phyloP scores from a whole-genome alignment of 228 moss, liverwort and hornwort genomes.

The Sphagnum fallax region DNA sequence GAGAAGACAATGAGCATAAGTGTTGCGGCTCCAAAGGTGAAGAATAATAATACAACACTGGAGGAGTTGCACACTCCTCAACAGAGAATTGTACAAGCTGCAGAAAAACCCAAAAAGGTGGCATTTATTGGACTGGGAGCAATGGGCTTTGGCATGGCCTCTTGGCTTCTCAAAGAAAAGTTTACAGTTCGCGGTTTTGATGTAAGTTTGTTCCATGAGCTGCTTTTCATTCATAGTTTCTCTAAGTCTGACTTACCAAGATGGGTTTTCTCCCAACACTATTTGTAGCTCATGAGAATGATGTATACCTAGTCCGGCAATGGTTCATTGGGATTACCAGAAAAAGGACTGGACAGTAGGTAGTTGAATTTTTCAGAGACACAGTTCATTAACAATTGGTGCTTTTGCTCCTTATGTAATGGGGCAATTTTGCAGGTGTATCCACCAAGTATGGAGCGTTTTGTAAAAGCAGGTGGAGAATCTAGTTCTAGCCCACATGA shows the following conservation, averaged over 20 bases:
- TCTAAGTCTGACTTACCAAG: too few species aligned
- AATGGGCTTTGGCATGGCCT: constrained; percentile 97
- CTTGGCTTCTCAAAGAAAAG: constrained; percentile 68
- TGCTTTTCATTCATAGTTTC: too few species aligned
- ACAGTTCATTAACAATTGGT: too few species aligned
- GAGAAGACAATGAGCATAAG: constrained; percentile 42
- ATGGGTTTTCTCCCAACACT: too few species aligned
- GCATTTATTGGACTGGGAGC: constrained; percentile 91
- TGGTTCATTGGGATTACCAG: too few species aligned
- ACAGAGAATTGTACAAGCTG: constrained; percentile 12
- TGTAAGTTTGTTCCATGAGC: constrained; percentile 31
- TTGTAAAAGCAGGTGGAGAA: constrained; percentile 68
- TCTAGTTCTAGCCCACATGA: constrained; percentile 63
- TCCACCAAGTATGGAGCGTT: constrained; percentile 66
- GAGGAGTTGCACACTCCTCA: constrained; percentile 14
- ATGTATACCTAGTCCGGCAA: too few species aligned
- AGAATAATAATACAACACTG: constrained; percentile 5
- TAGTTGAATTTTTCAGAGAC: too few species aligned
- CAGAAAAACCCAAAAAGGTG: constrained; percentile 37
- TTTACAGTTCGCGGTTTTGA: constrained; percentile 79
- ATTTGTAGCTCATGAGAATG: too few species aligned
- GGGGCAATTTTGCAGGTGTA: constrained; percentile 51
- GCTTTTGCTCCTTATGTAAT: too few species aligned
- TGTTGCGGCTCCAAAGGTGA: constrained; percentile 21
- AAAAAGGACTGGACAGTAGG: too few species aligned